Percentiles rank a stretch among this genome's conserved stretches.
Evolutionary conservation across 305 asterid genomes (phyloP).

Genomic region (Fraxinus greggii): DNA sequence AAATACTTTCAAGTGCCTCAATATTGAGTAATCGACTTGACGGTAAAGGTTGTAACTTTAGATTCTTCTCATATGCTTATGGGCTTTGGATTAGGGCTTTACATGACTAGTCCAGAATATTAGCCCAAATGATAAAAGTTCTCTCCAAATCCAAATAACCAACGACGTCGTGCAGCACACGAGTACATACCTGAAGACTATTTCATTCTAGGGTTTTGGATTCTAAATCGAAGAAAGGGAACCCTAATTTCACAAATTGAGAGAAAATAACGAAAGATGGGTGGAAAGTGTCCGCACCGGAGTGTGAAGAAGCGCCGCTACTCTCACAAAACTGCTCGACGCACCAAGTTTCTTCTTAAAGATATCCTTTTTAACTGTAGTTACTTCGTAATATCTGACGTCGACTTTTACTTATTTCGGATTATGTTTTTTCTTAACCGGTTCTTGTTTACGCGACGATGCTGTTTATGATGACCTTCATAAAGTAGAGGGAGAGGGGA

Average conservation of each 20-base stretch:
- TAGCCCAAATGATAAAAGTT: neutral
- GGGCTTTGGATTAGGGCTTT: neutral
- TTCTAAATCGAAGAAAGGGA: neutral
- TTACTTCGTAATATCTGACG: neutral
- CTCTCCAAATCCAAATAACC: neutral
- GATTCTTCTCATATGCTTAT: no score
- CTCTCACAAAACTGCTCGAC: constrained; percentile 68
- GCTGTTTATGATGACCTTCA: constrained; percentile 74
- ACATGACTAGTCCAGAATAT: neutral
- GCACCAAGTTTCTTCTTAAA: constrained; percentile 54
- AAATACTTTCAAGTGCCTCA: no score
- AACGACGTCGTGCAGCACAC: neutral
- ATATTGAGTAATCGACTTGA: no score
- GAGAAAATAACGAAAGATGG: constrained; percentile 44
- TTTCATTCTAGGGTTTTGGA: constrained; percentile 39
- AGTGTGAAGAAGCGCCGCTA: constrained; percentile 83
- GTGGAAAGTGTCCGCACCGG: constrained; percentile 94
- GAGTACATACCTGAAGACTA: neutral
- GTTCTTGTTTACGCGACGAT: constrained; percentile 56
- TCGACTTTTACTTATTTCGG: neutral
- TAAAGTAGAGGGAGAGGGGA: constrained; percentile 42
- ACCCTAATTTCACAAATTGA: constrained; percentile 17
- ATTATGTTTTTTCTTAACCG: constrained; percentile 35
- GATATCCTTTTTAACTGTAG: constrained; percentile 42
- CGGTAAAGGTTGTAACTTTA: no score